Conservation (phyloP, 1,284 basidiomycete species). For the Lentinula novae-zelandiae region DNA sequence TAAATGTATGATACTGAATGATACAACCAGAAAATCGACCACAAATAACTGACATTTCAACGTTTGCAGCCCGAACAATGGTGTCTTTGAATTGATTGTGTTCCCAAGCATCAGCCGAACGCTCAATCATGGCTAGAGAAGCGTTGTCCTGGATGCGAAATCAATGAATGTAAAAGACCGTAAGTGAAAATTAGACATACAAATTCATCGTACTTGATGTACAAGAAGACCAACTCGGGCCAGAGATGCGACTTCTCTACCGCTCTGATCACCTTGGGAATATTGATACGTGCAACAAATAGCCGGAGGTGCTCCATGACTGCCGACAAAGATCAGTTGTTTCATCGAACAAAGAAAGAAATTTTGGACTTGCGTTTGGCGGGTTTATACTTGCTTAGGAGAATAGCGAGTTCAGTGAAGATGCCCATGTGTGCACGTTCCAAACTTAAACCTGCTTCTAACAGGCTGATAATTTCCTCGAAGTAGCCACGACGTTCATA, state of each 20-base stretch:
- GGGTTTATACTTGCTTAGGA: slow-evolving; percentile 96
- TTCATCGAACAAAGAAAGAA: background rate
- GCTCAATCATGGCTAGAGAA: slow-evolving; percentile 97
- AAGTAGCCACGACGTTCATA: slow-evolving; percentile 95
- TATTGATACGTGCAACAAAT: slow-evolving; percentile 97
- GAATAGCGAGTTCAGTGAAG: slow-evolving; percentile 92
- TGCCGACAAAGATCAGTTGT: slow-evolving; percentile 21
- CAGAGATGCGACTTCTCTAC: slow-evolving; percentile 97
- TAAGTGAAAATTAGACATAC: slow-evolving; percentile 37
- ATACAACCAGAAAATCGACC: background rate
- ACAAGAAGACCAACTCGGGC: slow-evolving; percentile 98
- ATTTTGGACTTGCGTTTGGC: slow-evolving; percentile 70
- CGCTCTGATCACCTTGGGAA: slow-evolving; percentile 92
- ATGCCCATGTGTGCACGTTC: slow-evolving; percentile 96
- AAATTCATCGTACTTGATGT: slow-evolving; percentile 97
- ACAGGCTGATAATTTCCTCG: slow-evolving; percentile 86
- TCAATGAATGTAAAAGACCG: slow-evolving; percentile 13
- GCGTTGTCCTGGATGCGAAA: slow-evolving; percentile 72
- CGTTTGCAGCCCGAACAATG: slow-evolving; percentile 92
- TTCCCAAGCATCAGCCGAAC: slow-evolving; percentile 96
- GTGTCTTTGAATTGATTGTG: slow-evolving; percentile 99
- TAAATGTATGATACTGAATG: slow-evolving; percentile 10
- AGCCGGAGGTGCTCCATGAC: slow-evolving; percentile 99
- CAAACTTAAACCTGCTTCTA: slow-evolving; percentile 93
- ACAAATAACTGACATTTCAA: slow-evolving; percentile 77